Evolutionary conservation across 192 early-diverging fungal species (phyloP).

Genomic region (Dispira parvispora): DNA sequence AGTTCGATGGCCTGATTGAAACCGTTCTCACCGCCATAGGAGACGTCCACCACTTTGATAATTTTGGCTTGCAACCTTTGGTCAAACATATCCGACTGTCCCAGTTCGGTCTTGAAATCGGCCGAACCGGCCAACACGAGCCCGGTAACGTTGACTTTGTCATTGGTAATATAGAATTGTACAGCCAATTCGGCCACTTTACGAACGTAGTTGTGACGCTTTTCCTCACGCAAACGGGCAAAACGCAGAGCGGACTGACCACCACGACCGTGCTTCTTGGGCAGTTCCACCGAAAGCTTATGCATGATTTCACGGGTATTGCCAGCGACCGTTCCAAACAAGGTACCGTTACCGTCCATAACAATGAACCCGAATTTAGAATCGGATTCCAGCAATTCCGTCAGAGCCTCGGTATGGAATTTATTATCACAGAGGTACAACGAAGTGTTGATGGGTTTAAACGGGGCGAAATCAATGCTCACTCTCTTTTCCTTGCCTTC

Average conservation of each 20-base stretch:
- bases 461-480: constrained; percentile 96
- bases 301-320: constrained; percentile 87
- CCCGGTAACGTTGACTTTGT: constrained; percentile 37
- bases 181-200: constrained; percentile 97
- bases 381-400: constrained; percentile 85
- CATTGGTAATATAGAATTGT: constrained; percentile 86
- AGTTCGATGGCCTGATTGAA: constrained; percentile 97
- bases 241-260: constrained; percentile 99
- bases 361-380: constrained; percentile 95
- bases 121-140: constrained; percentile 94
- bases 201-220: constrained; percentile 97
- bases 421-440: constrained; percentile 98
- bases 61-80: constrained; percentile 75
- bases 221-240: constrained; percentile 95
- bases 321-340: constrained; percentile 90
- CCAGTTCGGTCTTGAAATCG: constrained; percentile 96
- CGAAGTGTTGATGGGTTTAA: constrained; percentile 98
- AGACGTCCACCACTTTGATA: constrained; percentile 90
- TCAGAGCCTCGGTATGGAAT: constrained; percentile 91
- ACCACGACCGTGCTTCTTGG: constrained; percentile 99
- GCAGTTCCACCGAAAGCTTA: constrained; percentile 90
- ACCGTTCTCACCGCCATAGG: constrained; percentile 98
- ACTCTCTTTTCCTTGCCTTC: constrained; percentile 99
- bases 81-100: constrained; percentile 93
- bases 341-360: constrained; percentile 95